phyloP scores from a whole-genome alignment of 306 rosid genomes.

The Casuarina glauca region DNA sequence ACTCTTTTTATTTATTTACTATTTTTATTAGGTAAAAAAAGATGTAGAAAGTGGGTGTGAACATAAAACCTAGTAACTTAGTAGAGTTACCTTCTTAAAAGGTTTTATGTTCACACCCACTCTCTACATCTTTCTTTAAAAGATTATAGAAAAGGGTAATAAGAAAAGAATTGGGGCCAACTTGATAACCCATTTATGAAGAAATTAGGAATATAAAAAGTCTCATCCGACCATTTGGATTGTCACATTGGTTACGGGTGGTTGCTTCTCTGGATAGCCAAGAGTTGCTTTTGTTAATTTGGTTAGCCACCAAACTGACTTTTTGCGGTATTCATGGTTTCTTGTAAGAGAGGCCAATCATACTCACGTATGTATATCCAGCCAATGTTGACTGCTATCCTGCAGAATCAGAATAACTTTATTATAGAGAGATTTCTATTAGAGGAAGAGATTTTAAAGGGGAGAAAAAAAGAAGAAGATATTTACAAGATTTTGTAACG shows the following conservation, averaged over 20 bases:
- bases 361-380: not conserved
- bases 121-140: no score
- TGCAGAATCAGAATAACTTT: not conserved
- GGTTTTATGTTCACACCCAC: no score
- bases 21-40: no score
- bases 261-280: not conserved
- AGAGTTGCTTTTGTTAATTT: slow-evolving; percentile 2
- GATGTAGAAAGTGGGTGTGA: no score
- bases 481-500: not conserved
- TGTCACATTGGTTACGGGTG: not conserved
- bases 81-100: not conserved
- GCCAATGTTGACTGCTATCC: not conserved
- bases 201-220: not conserved
- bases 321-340: not conserved
- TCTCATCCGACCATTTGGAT: not conserved
- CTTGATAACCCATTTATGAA: not conserved
- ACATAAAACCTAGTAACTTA: no score
- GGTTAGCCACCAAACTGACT: slow-evolving; percentile 15
- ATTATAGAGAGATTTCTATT: not conserved
- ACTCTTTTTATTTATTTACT: no score
- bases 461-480: not conserved
- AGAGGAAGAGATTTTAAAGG: not conserved
- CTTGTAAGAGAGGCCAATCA: not conserved
- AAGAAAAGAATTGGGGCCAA: not conserved
- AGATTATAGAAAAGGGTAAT: not conserved